Percentiles rank a stretch among this genome's conserved stretches.
Conservation (phyloP, 768 basidiomycete genomes). For the Mycena rosella region DNA sequence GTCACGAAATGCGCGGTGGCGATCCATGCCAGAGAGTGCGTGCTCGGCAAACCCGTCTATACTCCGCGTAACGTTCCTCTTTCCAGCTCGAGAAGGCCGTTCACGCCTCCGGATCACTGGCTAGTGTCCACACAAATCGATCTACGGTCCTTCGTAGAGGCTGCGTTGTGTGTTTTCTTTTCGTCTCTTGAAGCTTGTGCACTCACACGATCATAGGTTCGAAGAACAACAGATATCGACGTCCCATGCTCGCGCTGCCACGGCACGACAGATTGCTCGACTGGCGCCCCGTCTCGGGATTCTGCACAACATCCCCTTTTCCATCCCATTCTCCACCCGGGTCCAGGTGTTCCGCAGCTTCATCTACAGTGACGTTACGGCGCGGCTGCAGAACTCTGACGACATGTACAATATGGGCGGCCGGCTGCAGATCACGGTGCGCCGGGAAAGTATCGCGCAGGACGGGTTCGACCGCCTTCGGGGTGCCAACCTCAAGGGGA, state of each 20-base stretch:
- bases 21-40: constrained; percentile 92
- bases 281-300: constrained; percentile 90
- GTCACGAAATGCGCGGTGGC: constrained; percentile 84
- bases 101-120: constrained; percentile 90
- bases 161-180: constrained; percentile 73
- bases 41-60: constrained; percentile 22
- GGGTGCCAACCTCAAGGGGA: constrained; percentile 84
- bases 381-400: constrained; percentile 37
- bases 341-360: constrained; percentile 92
- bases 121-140: constrained; percentile 67
- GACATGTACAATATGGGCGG: constrained; percentile 34
- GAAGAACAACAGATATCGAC: constrained; percentile 72
- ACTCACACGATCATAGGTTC: constrained; percentile 52
- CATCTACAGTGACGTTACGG: constrained; percentile 70
- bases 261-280: constrained; percentile 79
- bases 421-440: constrained; percentile 63
- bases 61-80: constrained; percentile 23
- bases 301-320: constrained; percentile 95
- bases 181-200: not conserved
- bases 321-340: constrained; percentile 93
- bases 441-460: constrained; percentile 85
- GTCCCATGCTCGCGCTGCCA: constrained; percentile 46
- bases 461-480: constrained; percentile 91
- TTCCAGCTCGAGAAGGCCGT: constrained; percentile 82
- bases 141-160: constrained; percentile 80